These are phyloP conservation scores for Phytophthora uliginosa DNA, from an alignment of 352 stramenopile species.

Conservation along the genomic window DNA sequence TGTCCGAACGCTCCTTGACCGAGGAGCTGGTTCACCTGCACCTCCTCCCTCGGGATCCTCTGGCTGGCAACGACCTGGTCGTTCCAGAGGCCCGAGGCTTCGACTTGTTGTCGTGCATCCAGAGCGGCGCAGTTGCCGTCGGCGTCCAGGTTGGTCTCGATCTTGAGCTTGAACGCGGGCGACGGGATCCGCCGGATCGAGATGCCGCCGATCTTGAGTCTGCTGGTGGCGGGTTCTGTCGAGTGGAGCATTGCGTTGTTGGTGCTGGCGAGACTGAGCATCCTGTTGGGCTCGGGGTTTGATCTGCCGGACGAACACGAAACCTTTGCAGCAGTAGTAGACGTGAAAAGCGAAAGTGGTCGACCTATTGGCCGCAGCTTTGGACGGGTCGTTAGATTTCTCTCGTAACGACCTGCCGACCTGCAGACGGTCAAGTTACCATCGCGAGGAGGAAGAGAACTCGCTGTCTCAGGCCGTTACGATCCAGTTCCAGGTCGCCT, in stretches of 20 bases:
- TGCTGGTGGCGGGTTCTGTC: slow-evolving; percentile 4
- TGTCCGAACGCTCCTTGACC: slow-evolving; percentile 43
- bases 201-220: slow-evolving; percentile 36
- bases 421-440: background rate
- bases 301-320: background rate
- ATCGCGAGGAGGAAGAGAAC: background rate
- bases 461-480: slow-evolving; percentile 7
- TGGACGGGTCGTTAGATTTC: background rate
- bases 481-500: background rate
- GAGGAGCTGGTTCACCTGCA: slow-evolving; percentile 36
- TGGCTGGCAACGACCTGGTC: slow-evolving; percentile 21
- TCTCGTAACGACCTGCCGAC: slow-evolving; percentile 4
- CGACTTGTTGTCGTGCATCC: slow-evolving; percentile 9
- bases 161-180: slow-evolving; percentile 27
- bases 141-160: slow-evolving; percentile 30
- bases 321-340: background rate
- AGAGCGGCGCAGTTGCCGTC: slow-evolving; percentile 11
- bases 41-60: slow-evolving; percentile 44
- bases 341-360: slow-evolving; percentile 27
- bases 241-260: slow-evolving; percentile 13
- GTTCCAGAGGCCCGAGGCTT: slow-evolving; percentile 17
- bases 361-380: background rate
- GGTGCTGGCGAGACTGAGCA: slow-evolving; percentile 27
- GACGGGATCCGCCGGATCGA: slow-evolving; percentile 22
- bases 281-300: background rate